A percentile compares a stretch with the other conserved stretches of the same genome.
Evolutionary conservation across 148 eudicot genomes (phyloP).

Genomic region (Camellia japonica): DNA sequence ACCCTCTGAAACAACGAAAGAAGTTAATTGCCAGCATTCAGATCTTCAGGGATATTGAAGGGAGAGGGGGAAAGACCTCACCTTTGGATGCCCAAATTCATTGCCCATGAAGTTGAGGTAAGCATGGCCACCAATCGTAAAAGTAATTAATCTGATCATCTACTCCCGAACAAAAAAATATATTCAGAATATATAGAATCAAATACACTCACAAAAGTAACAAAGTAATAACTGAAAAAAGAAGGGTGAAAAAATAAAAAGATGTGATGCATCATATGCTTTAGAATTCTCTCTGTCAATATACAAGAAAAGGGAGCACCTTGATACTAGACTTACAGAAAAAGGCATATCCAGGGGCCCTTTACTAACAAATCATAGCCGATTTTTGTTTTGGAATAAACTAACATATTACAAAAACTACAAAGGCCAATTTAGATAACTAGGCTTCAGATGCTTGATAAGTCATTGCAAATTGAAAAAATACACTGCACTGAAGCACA

Average conservation of each 20-base stretch:
- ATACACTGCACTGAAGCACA: not conserved
- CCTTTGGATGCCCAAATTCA: slow-evolving; percentile 98
- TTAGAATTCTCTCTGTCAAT: not conserved
- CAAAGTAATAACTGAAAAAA: not conserved
- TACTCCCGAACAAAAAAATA: slow-evolving; percentile 20
- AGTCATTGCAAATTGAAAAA: not conserved
- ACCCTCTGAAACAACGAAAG: slow-evolving; percentile 54
- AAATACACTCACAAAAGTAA: not conserved
- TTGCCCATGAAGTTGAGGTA: slow-evolving; percentile 99
- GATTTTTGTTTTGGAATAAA: not conserved
- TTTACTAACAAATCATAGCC: not conserved
- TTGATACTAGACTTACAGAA: not conserved
- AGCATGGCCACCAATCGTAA: slow-evolving; percentile 75
- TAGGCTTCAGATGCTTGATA: no score
- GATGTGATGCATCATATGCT: not conserved
- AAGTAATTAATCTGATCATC: slow-evolving; percentile 90
- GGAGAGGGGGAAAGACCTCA: slow-evolving; percentile 23
- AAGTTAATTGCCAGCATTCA: slow-evolving; percentile 2
- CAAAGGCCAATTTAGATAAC: not conserved
- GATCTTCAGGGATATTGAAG: not conserved
- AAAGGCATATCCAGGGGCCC: not conserved
- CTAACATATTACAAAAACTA: not conserved
- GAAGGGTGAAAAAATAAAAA: not conserved
- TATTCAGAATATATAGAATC: not conserved
- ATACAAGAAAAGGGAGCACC: slow-evolving; percentile 9